Evolutionary conservation across 257 asterid species (phyloP).

Genomic region (Scutellaria barbata): DNA sequence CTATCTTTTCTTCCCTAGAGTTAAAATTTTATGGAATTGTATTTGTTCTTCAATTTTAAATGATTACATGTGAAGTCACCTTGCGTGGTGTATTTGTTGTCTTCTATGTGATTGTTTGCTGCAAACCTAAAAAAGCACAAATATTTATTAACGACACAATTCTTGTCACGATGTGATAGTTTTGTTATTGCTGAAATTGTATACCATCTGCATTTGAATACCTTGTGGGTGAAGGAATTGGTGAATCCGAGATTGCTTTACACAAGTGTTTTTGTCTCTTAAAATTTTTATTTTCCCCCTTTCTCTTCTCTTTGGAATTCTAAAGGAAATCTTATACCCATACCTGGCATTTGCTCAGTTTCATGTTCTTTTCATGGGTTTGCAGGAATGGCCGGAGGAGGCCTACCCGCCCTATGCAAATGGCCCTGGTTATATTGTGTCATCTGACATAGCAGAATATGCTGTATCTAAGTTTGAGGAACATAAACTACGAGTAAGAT

Average conservation of each 20-base stretch:
- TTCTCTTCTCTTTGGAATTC: background rate
- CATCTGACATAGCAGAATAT: slow-evolving; percentile 74
- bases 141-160: background rate
- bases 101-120: background rate
- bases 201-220: background rate
- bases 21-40: background rate
- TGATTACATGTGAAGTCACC: background rate
- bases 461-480: slow-evolving; percentile 77
- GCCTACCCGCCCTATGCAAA: slow-evolving; percentile 93
- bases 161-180: background rate
- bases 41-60: background rate
- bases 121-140: too few relatives aligned
- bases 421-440: slow-evolving; percentile 91
- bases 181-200: background rate
- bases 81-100: slow-evolving; percentile 11
- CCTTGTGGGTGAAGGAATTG: background rate
- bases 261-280: background rate
- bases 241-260: too few relatives aligned
- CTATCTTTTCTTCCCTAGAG: background rate
- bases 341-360: slow-evolving; percentile 10
- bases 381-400: slow-evolving; percentile 98
- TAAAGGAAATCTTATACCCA: background rate
- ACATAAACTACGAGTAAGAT: slow-evolving; percentile 73
- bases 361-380: slow-evolving; percentile 26
- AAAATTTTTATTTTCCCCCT: slow-evolving; percentile 11